Evolutionary conservation across 768 basidiomycete genomes (phyloP).

Genomic region (Guyanaporus albipodus): DNA sequence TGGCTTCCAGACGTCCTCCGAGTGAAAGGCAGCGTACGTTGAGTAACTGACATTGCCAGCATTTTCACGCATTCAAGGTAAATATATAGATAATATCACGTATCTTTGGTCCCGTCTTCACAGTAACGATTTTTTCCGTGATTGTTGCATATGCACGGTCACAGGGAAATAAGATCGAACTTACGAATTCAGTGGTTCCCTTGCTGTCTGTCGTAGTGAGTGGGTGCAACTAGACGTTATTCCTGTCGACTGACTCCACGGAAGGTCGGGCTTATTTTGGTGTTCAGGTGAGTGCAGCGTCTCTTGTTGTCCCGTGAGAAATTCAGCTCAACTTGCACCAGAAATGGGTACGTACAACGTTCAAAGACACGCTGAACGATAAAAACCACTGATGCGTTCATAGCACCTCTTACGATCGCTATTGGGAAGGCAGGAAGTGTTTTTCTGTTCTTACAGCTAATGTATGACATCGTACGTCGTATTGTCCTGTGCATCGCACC

Average conservation of each 20-base stretch:
- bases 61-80: slow-evolving; percentile 5
- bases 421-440: slow-evolving; percentile 85
- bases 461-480: slow-evolving; percentile 28
- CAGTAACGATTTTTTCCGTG: slow-evolving; percentile 72
- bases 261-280: slow-evolving; percentile 84
- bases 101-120: slow-evolving; percentile 79
- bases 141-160: slow-evolving; percentile 56
- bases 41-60: neutral
- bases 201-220: slow-evolving; percentile 86
- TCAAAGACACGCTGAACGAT: neutral
- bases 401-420: slow-evolving; percentile 83
- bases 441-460: slow-evolving; percentile 70
- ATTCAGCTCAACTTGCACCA: slow-evolving; percentile 22
- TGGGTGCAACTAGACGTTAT: slow-evolving; percentile 2
- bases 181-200: slow-evolving; percentile 84
- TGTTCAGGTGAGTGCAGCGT: slow-evolving; percentile 59
- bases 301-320: neutral
- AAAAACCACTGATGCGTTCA: slow-evolving; percentile 1
- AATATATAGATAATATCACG: slow-evolving; percentile 55
- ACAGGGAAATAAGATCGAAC: slow-evolving; percentile 53
- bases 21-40: slow-evolving; percentile 73
- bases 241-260: slow-evolving; percentile 2
- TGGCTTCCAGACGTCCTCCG: slow-evolving; percentile 89
- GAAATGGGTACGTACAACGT: slow-evolving; percentile 56
- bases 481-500: neutral